A percentile compares a stretch with the other conserved stretches of the same genome.
Conservation (phyloP, 78 protist species). For the Mastigamoeba balamuthi region DNA sequence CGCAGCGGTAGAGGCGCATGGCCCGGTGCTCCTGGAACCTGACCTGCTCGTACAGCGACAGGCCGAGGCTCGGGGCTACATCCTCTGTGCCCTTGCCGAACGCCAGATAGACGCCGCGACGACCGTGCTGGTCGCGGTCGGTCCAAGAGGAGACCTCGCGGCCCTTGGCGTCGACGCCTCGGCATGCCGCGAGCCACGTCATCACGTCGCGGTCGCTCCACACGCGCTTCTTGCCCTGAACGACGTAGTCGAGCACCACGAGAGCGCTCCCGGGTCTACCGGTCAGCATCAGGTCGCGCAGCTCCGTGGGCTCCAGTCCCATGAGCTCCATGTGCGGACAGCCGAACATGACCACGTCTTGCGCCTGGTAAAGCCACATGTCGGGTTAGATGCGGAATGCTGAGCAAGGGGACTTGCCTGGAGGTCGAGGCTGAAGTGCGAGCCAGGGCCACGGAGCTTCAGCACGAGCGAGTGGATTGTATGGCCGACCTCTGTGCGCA, state of each 20-base stretch:
- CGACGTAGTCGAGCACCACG: slow-evolving; percentile 10
- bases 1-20: neutral
- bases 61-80: slow-evolving; percentile 21
- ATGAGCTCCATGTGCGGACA: slow-evolving; percentile 31
- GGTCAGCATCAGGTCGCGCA: slow-evolving; percentile 25
- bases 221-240: slow-evolving; percentile 33
- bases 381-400: no score
- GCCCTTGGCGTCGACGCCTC: slow-evolving; percentile 12
- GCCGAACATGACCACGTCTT: slow-evolving; percentile 26
- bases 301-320: slow-evolving; percentile 1
- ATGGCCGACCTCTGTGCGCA: slow-evolving; percentile 5
- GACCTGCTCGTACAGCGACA: slow-evolving; percentile 23
- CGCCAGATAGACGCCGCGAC: slow-evolving; percentile 22
- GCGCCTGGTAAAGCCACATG: no score
- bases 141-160: neutral
- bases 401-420: no score
- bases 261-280: slow-evolving; percentile 35
- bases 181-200: slow-evolving; percentile 36
- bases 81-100: slow-evolving; percentile 29
- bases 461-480: slow-evolving; percentile 17
- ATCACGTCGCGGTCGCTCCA: slow-evolving; percentile 42
- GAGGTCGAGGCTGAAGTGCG: slow-evolving; percentile 10
- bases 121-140: neutral
- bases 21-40: slow-evolving; percentile 12
- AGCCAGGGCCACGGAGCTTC: slow-evolving; percentile 29